Percentiles rank a stretch among this genome's conserved stretches.
These are phyloP conservation scores for Exsudoporus frostii DNA, from an alignment of 768 basidiomycete species.

Conservation along the genomic window DNA sequence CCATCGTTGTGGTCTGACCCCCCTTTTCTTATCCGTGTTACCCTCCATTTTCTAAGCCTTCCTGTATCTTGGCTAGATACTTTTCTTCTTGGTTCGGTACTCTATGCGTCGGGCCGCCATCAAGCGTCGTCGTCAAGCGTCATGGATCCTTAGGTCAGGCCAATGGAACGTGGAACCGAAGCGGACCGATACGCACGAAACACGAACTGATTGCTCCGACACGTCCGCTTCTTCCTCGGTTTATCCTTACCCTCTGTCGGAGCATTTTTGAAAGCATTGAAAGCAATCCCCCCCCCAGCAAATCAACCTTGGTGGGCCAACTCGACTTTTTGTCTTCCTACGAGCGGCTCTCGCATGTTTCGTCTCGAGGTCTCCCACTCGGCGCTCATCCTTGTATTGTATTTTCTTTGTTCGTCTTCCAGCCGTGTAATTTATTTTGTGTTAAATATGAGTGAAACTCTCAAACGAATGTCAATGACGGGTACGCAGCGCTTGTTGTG, in stretches of 20 bases:
- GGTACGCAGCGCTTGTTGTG: not conserved
- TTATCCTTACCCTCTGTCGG: slow-evolving; percentile 17
- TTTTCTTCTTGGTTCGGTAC: slow-evolving; percentile 14
- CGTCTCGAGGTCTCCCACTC: not conserved
- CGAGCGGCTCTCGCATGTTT: not conserved
- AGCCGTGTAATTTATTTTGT: not conserved
- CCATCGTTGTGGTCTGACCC: slow-evolving; percentile 9
- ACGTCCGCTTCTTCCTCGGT: slow-evolving; percentile 14
- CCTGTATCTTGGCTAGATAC: not conserved
- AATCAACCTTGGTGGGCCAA: not conserved
- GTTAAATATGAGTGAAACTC: not conserved
- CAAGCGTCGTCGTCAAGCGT: slow-evolving; percentile 24
- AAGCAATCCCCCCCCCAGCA: not conserved
- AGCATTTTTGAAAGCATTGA: slow-evolving; percentile 7
- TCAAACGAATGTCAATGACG: not conserved
- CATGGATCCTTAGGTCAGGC: slow-evolving; percentile 21
- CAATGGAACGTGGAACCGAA: slow-evolving; percentile 22
- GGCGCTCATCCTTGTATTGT: not conserved
- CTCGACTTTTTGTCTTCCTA: not conserved
- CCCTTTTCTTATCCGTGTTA: not conserved
- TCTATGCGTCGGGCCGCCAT: slow-evolving; percentile 13
- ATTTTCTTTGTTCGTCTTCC: not conserved
- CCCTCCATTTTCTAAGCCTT: not conserved
- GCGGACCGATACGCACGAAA: slow-evolving; percentile 3
- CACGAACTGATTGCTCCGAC: slow-evolving; percentile 10